Percentiles rank a stretch among this genome's conserved stretches.
These are phyloP conservation scores for Penicillium sp. DNA, from an alignment of 2,329 filamentous ascomycete species.

Conservation along the genomic window DNA sequence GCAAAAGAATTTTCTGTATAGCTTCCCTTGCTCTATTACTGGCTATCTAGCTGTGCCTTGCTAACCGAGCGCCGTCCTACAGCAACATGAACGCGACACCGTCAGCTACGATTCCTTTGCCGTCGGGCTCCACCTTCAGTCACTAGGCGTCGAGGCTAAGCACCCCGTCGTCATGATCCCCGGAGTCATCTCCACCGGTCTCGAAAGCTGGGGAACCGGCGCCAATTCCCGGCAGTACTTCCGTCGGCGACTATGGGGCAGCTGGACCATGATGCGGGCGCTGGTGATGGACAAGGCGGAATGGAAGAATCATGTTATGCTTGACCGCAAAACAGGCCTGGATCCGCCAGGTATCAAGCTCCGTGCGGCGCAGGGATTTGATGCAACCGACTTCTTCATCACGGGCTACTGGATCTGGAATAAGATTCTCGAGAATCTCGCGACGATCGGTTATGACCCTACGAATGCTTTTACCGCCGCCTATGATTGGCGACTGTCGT, in stretches of 20 bases:
- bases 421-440: conserved; percentile 95
- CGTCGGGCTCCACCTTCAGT: conserved; percentile 74
- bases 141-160: conserved; percentile 72
- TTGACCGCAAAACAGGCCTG: conserved; percentile 83
- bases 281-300: conserved; percentile 85
- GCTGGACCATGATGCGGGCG: conserved; percentile 98
- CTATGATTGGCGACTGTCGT: conserved; percentile 91
- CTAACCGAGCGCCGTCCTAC: conserved; percentile 8
- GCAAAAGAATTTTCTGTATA: conserved; percentile 77
- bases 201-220: conserved; percentile 94
- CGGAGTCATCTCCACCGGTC: conserved; percentile 91
- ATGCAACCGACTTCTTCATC: conserved; percentile 84
- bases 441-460: conserved; percentile 92
- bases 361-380: conserved; percentile 89
- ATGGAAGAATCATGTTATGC: conserved; percentile 97
- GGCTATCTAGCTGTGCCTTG: background rate
- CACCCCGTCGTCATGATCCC: conserved; percentile 97
- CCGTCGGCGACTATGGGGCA: conserved; percentile 89
- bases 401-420: conserved; percentile 97
- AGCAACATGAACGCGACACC: conserved; percentile 78
- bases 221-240: conserved; percentile 85
- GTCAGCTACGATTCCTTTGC: conserved; percentile 92
- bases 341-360: conserved; percentile 89
- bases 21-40: conserved; percentile 3
- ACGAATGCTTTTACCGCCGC: conserved; percentile 63